Evolutionary conservation across 208 protist genomes (phyloP).

Genomic region (Crithidia fasciculata): DNA sequence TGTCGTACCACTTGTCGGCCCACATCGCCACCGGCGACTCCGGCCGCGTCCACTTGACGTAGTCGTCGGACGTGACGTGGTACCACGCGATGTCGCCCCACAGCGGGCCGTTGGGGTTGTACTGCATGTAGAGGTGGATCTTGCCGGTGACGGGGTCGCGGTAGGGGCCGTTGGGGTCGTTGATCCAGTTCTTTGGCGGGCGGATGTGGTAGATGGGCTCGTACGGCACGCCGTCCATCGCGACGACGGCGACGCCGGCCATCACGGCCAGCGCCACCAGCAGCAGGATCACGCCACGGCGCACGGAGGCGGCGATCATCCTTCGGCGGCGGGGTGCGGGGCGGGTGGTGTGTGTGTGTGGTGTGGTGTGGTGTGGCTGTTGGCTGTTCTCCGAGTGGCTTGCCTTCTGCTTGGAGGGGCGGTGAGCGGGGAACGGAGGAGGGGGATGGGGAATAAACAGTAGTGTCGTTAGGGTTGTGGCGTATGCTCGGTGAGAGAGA

Average conservation of each 20-base stretch:
- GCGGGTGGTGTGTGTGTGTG: too few relatives aligned
- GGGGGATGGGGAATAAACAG: too few relatives aligned
- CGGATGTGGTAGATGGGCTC: conserved; percentile 50
- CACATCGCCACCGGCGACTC: conserved; percentile 25
- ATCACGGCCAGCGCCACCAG: conserved; percentile 21
- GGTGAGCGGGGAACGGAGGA: too few relatives aligned
- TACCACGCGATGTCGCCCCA: conserved; percentile 54
- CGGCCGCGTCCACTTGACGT: conserved; percentile 45
- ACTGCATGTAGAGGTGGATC: conserved; percentile 70
- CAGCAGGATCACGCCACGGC: conserved; percentile 13
- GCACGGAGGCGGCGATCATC: conserved; percentile 19
- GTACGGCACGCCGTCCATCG: conserved; percentile 24
- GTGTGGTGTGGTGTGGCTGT: too few relatives aligned
- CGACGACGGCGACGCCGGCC: conserved; percentile 4
- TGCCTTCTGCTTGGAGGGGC: too few relatives aligned
- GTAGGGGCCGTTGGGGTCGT: conserved; percentile 68
- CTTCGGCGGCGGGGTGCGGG: too few relatives aligned
- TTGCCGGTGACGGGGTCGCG: conserved; percentile 48
- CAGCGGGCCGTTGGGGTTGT: conserved; percentile 50
- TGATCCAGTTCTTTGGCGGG: conserved; percentile 56
- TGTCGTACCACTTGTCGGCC: conserved; percentile 48
- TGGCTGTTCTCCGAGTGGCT: too few relatives aligned
- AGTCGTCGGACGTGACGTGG: conserved; percentile 52
- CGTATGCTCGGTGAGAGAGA: too few relatives aligned
- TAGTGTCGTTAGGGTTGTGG: too few relatives aligned